Evolutionary conservation across 2,329 filamentous ascomycete genomes (phyloP), one percentile per base, ranked within the genome.

Genomic region (Amesomyces nigricolor): DNA sequence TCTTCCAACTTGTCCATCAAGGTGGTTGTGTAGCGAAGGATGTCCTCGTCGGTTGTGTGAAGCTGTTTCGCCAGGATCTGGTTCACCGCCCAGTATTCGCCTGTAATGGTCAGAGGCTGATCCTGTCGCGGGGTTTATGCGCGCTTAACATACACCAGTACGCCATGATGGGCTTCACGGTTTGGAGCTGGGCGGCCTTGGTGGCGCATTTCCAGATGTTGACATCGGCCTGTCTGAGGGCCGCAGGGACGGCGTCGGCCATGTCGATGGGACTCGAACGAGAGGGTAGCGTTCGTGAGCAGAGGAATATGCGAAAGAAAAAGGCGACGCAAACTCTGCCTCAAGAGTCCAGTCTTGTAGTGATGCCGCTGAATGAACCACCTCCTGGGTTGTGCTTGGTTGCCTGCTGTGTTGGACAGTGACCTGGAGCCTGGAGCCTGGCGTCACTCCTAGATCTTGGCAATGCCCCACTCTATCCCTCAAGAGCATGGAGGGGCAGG

Each of bases 1-100:
- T 83, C 76, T 72, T 99, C 94, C 63, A 99, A 79, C 73, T 88
- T 91, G 72, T 97, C 91, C 85, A 99, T 94, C 64, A 97, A 75
- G 26, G 78, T 78, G 48, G 85, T 88, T 1, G 92, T 96, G 71
- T 90, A 99, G 61, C 79, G 73, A 65, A 89, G 84, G 65, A 87
- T 86, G 67, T 92, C 91, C 61, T 87, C 80, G 68, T 94, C 88
- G 63, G 79, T 75, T 57, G 80, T 86, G 73, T 97, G 92, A 40
- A 97, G 81, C 44, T 84, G 80, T 68, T 86, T 89, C 51, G 81
- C 78, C 13, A 99, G 83, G 63, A 99, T 95, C 68, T 95, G 89
- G 66, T 97, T 91, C 46, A 96, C 88, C 26, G 94, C 89, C 78
- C 89, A 94, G 71, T 94, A 96, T 67, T 95, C 87, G 70, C 88